phyloP scores from a whole-genome alignment of 2,329 filamentous ascomycete genomes.

The Thelonectria discophora region DNA sequence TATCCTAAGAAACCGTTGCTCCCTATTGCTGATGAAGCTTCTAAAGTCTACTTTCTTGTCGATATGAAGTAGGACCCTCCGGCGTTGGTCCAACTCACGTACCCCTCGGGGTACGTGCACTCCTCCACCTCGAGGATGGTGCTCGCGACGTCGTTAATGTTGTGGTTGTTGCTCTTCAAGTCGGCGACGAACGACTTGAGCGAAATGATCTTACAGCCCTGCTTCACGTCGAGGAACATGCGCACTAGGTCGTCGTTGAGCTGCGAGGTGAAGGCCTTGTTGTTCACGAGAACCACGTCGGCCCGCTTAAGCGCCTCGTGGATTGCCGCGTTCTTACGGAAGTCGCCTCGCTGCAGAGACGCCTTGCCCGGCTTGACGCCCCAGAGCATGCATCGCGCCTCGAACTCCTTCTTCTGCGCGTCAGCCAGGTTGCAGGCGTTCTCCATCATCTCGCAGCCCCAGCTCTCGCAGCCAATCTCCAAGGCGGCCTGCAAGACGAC shows the following conservation, averaged over 20 bases:
- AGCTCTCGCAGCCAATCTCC: conserved; percentile 92
- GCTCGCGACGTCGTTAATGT: conserved; percentile 79
- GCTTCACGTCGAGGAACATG: conserved; percentile 93
- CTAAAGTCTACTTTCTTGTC: conserved; percentile 69
- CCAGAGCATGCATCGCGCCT: conserved; percentile 87
- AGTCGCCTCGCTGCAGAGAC: conserved; percentile 84
- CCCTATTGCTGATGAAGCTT: conserved; percentile 44
- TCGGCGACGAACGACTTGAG: conserved; percentile 90
- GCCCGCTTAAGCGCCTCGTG: conserved; percentile 79
- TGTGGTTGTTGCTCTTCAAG: conserved; percentile 78
- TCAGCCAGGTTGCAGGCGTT: conserved; percentile 86
- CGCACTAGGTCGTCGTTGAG: conserved; percentile 86
- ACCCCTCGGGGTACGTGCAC: conserved; percentile 68
- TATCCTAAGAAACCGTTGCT: conserved; percentile 25
- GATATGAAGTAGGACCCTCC: conserved; percentile 90
- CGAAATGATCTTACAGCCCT: conserved; percentile 88
- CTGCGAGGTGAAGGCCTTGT: conserved; percentile 90
- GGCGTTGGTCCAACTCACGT: conserved; percentile 92
- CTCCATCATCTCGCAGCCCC: conserved; percentile 96
- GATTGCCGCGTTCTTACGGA: conserved; percentile 77
- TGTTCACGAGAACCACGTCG: conserved; percentile 97
- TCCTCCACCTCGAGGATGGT: conserved; percentile 82
- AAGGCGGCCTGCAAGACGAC: conserved; percentile 93
- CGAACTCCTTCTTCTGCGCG: conserved; percentile 83
- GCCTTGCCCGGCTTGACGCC: conserved; percentile 82